Evolutionary conservation across 148 eudicot species (phyloP).

Genomic region (Tetragonia tetragonoides): DNA sequence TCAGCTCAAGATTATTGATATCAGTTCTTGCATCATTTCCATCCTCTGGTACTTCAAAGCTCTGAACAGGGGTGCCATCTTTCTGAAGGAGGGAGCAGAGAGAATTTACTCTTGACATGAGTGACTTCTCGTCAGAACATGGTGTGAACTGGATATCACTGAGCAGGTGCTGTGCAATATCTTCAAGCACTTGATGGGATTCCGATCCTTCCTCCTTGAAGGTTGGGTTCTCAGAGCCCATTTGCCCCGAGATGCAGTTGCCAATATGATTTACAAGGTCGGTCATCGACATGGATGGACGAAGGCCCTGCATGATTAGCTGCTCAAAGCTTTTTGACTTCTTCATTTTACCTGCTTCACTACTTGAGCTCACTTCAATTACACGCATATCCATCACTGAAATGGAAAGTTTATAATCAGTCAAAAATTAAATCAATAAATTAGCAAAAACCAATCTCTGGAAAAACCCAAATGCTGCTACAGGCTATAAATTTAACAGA

Average conservation of each 20-base stretch:
- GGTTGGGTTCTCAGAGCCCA: constrained; percentile 33
- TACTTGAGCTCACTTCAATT: constrained; percentile 39
- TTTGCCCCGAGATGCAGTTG: constrained; percentile 53
- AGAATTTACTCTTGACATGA: constrained; percentile 80
- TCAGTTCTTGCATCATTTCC: constrained; percentile 11
- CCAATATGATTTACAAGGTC: constrained; percentile 71
- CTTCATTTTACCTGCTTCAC: constrained; percentile 14
- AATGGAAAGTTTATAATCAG: not conserved
- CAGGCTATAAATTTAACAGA: not conserved
- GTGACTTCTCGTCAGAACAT: constrained; percentile 62
- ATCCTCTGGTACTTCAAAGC: constrained; percentile 14
- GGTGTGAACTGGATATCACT: constrained; percentile 50
- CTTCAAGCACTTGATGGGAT: constrained; percentile 51
- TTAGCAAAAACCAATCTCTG: not conserved
- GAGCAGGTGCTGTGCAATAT: constrained; percentile 57
- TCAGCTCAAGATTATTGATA: constrained; percentile 5
- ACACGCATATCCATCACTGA: constrained; percentile 51
- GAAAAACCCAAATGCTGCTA: not conserved
- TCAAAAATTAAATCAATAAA: not conserved
- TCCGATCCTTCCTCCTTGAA: constrained; percentile 38
- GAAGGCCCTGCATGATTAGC: constrained; percentile 43
- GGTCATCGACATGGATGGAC: constrained; percentile 62
- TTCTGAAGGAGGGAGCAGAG: constrained; percentile 59
- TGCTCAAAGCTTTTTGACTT: constrained; percentile 43
- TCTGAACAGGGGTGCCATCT: constrained; percentile 31